phyloP scores from a whole-genome alignment of 257 asterid species.

The Solanum chaucha region DNA sequence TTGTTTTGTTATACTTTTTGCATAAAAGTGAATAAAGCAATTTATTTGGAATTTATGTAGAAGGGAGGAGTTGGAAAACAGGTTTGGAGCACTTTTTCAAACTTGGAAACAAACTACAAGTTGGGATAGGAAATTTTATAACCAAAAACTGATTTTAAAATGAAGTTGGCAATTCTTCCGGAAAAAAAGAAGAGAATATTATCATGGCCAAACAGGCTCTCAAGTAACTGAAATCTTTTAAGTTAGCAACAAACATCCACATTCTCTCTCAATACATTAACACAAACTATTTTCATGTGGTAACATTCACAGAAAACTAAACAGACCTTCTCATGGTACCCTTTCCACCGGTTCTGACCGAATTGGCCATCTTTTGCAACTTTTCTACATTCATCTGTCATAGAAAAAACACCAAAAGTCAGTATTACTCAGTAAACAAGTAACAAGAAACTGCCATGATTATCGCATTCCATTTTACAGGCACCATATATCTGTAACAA shows the following conservation, averaged over 20 bases:
- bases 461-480: neutral
- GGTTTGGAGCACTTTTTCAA: neutral
- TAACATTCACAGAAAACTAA: neutral
- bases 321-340: slow-evolving; percentile 67
- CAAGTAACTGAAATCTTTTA: neutral
- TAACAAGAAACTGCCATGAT: neutral
- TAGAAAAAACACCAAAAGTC: neutral
- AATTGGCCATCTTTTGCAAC: slow-evolving; percentile 70
- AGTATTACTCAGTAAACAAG: neutral
- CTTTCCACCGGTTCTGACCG: slow-evolving; percentile 74
- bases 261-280: neutral
- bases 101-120: neutral
- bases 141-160: neutral
- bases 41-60: neutral
- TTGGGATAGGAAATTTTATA: neutral
- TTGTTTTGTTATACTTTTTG: neutral
- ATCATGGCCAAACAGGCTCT: neutral
- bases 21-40: neutral
- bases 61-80: neutral
- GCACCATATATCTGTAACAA: neutral
- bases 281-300: neutral
- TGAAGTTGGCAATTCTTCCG: neutral
- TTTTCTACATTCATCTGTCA: slow-evolving; percentile 72
- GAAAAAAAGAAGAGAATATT: neutral
- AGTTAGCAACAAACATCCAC: neutral